Evolutionary conservation across 768 basidiomycete genomes (phyloP).

Genomic region (Rhodosporidiobolus sp.): DNA sequence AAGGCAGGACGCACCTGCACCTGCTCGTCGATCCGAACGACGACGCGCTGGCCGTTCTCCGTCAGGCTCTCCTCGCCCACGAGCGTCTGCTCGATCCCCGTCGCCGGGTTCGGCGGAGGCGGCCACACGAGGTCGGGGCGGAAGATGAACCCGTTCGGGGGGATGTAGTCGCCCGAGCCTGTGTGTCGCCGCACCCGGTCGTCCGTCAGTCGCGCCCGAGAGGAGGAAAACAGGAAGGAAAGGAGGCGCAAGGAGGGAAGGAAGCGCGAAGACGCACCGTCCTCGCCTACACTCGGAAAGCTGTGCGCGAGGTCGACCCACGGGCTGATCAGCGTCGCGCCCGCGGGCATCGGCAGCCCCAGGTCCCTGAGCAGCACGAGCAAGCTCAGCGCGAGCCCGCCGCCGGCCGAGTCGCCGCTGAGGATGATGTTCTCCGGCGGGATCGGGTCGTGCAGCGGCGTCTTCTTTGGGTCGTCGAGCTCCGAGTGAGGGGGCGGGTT

Average conservation of each 20-base stretch:
- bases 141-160: slow-evolving; percentile 48
- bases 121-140: slow-evolving; percentile 50
- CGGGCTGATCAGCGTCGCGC: slow-evolving; percentile 70
- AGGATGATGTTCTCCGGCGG: slow-evolving; percentile 77
- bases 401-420: slow-evolving; percentile 89
- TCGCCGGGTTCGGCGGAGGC: slow-evolving; percentile 45
- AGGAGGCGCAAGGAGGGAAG: neutral
- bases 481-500: slow-evolving; percentile 60
- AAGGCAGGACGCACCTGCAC: slow-evolving; percentile 18
- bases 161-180: slow-evolving; percentile 32
- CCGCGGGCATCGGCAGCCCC: slow-evolving; percentile 76
- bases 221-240: neutral
- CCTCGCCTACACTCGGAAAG: slow-evolving; percentile 73
- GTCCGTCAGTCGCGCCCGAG: no score
- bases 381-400: slow-evolving; percentile 69
- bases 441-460: slow-evolving; percentile 62
- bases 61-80: slow-evolving; percentile 14
- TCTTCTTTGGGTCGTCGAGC: neutral
- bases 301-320: slow-evolving; percentile 91
- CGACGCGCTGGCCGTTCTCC: neutral
- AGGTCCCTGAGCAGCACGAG: slow-evolving; percentile 79
- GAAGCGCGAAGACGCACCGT: neutral
- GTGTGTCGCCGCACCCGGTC: no score
- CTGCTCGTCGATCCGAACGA: slow-evolving; percentile 31
- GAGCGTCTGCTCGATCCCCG: slow-evolving; percentile 10